phyloP scores from a whole-genome alignment of 768 basidiomycete species.

The Tulasnella sp. region DNA sequence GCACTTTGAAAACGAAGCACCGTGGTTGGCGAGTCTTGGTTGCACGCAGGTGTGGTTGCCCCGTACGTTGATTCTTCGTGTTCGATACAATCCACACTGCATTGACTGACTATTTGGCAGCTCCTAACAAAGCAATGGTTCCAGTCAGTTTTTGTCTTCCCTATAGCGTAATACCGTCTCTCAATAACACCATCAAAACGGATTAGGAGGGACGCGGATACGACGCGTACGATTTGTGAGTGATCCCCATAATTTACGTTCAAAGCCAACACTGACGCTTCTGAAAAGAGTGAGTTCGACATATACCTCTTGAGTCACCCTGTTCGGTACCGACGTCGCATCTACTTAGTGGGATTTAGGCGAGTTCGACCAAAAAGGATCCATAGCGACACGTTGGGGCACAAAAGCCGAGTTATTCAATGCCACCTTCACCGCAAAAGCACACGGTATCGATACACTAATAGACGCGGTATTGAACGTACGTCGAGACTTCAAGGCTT shows the following conservation, averaged over 20 bases:
- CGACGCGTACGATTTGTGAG: conserved; percentile 71
- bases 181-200: not conserved
- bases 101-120: not conserved
- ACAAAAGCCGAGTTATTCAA: conserved; percentile 63
- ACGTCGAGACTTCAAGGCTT: conserved; percentile 18
- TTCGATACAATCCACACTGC: not conserved
- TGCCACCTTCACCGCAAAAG: conserved; percentile 55
- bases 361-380: conserved; percentile 68
- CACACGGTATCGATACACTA: conserved; percentile 57
- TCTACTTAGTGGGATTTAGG: conserved; percentile 66
- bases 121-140: conserved; percentile 64
- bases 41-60: conserved; percentile 77
- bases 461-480: conserved; percentile 89
- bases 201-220: conserved; percentile 60
- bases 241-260: not conserved
- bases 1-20: conserved; percentile 54
- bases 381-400: conserved; percentile 71
- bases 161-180: not conserved
- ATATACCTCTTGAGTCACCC: not conserved
- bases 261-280: not conserved
- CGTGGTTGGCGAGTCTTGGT: conserved; percentile 50
- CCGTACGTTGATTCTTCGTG: conserved; percentile 24
- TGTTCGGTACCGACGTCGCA: not conserved
- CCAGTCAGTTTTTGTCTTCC: conserved; percentile 40
- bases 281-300: not conserved